phyloP scores from a whole-genome alignment of 2,329 filamentous ascomycete genomes.

The Didymella lethalis region DNA sequence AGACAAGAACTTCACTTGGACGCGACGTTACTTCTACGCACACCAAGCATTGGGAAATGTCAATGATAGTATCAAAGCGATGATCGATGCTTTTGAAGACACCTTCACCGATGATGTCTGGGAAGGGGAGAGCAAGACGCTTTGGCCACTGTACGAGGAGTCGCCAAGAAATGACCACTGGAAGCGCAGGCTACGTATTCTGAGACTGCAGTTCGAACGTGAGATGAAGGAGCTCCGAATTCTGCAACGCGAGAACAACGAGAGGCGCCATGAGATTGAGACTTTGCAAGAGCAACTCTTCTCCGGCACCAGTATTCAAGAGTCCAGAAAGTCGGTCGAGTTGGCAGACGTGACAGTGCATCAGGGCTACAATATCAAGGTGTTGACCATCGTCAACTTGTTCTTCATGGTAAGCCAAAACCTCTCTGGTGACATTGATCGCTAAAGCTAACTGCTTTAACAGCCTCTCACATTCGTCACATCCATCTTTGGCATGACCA shows the following conservation, averaged over 20 bases:
- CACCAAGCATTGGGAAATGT: conserved; percentile 68
- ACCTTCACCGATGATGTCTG: conserved; percentile 68
- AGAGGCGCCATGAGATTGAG: conserved; percentile 63
- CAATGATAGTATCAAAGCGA: conserved; percentile 66
- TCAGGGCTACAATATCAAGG: conserved; percentile 69
- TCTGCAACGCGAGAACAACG: conserved; percentile 61
- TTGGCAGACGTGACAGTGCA: conserved; percentile 59
- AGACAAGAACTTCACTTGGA: conserved; percentile 68
- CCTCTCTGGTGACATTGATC: neutral
- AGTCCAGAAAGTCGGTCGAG: conserved; percentile 67
- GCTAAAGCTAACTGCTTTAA: neutral
- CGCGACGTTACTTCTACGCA: conserved; percentile 69
- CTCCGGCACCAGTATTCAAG: conserved; percentile 68
- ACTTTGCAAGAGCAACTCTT: conserved; percentile 69
- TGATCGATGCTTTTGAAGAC: conserved; percentile 64
- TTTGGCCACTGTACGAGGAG: conserved; percentile 64
- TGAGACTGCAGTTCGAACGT: conserved; percentile 60
- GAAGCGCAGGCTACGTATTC: conserved; percentile 56
- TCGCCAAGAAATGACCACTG: conserved; percentile 59
- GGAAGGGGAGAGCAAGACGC: conserved; percentile 61
- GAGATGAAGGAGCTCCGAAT: conserved; percentile 60
- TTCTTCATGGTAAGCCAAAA: conserved; percentile 58
- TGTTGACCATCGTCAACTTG: conserved; percentile 66
- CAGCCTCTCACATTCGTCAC: conserved; percentile 67
- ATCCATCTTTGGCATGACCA: conserved; percentile 64